Base-by-base conservation (phyloP, 2,329 filamentous ascomycete genomes). In the Fusarium buxicola region DNA sequence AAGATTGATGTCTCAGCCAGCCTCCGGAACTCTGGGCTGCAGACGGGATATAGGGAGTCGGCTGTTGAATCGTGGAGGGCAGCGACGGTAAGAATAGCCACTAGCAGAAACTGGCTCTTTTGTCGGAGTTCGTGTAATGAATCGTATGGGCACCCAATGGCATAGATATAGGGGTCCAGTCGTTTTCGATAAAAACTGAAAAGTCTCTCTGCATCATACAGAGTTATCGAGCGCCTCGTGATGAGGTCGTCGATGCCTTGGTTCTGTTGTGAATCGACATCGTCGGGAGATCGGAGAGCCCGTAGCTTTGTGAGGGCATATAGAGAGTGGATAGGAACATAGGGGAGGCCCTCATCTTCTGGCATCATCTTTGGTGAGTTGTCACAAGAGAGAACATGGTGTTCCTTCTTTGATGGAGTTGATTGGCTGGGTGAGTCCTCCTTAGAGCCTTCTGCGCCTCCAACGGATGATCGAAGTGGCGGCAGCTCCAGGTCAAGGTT, bases 61-160 rank as follows among this genome's bases (percentile, higher is more conserved):
- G 80, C 80, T 40, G 80, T 78, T 1, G 82, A 79, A 31, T 86
- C 83, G 63, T 87, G 85, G 5, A 87, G 75, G 0, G 85, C 84
- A 2, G 84, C 82, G 6, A 87, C 84, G 0, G 84, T 84, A 28
- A 85, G 77, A 34, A 86, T 82, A 3, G 82, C 82, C 8, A 82
- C 82, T 0, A 84, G 82, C 11, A 88, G 75, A 7, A 86, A 74
- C 0, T 83, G 80, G 10, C 85, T 87, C n/a, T 80, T 79, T 15
- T 82, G 79, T 27, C 85, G 80, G 10, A 87, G 74, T 2, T 79
- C 81, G 1, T 79, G 78, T 11, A 86, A 72, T 34, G 80, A 78
- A 8, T 75, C 73, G 58, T 84, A 82, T 11, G 80, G 78, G 10
- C 82, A 74, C 8, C 83, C 80, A 11, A 84, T 81, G 2, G 78